Conservation (phyloP, 148 eudicot genomes). For the Fallopia convolvulus region DNA sequence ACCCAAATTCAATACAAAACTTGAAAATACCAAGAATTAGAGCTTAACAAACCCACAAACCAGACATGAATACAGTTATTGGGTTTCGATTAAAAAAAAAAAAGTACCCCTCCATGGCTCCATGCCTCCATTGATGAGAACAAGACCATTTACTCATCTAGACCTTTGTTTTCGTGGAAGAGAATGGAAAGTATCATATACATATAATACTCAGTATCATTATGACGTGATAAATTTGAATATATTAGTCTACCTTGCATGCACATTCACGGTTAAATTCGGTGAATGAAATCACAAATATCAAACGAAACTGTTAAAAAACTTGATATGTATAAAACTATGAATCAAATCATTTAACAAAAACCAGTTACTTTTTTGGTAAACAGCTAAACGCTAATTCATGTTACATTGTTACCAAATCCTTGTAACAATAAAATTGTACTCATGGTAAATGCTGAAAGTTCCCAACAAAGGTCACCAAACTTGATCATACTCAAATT, state of each 20-base stretch:
- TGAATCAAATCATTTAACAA: not conserved
- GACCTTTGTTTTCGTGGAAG: not conserved
- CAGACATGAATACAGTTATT: too few relatives aligned
- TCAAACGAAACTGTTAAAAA: not conserved
- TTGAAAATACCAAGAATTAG: too few relatives aligned
- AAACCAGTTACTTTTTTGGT: not conserved
- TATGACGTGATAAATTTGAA: not conserved
- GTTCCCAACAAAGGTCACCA: conserved; percentile 1
- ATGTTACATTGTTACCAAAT: not conserved
- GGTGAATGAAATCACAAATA: not conserved
- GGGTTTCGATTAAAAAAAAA: too few relatives aligned
- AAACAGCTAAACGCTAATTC: too few relatives aligned
- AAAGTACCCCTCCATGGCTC: too few relatives aligned
- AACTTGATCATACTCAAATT: not conserved
- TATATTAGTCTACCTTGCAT: not conserved
- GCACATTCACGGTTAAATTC: not conserved
- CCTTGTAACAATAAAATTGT: not conserved
- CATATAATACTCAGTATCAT: not conserved
- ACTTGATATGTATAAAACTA: not conserved
- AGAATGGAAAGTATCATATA: not conserved
- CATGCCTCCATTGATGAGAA: too few relatives aligned
- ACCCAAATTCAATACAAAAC: too few relatives aligned
- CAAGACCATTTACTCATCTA: not conserved
- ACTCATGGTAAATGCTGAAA: not conserved
- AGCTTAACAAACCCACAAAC: too few relatives aligned